Evolutionary conservation across 306 rosid genomes (phyloP), one percentile per base, ranked within the genome.

Genomic region (Senna tora): DNA sequence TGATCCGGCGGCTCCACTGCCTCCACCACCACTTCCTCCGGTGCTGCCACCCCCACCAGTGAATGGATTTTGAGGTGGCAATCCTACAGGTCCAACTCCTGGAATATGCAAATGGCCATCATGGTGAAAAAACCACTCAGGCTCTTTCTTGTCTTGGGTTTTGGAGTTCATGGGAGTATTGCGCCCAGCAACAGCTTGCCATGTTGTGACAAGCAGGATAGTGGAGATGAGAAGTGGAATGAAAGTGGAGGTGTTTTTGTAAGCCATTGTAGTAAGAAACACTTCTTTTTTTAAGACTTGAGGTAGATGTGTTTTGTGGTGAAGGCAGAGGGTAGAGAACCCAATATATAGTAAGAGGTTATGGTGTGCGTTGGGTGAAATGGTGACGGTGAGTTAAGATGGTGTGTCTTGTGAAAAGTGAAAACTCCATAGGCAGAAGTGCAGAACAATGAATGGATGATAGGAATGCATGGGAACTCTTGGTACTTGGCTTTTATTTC

Each of bases 301-400:
- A 36, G 8, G 5, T 4, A 4, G 39, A 36, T 61, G 11, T 43
- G 83, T 38, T 73, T 53, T 82, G 81, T 83, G 92, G 47, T 76
- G 87, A 65, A 78, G 58, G 34, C 6, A 43, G 66, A 58, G 63
- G 38, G 66, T 59, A 50, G 62, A 75, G 39, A 61, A 34, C 80
- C 71, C 79, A 69, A 77, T 80, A 80, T 79, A 83, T 80, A 77
- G 17, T 30, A 21, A 6, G 28, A 0, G 74, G 19, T 55, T 49
- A 36, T 5, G 38, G 49, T 17, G 39, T 16, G 38, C 58, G 81
- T 77, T 52, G 50, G 91, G 87, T 82, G 81, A 76, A 79, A 36
- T 70, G 79, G 30, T 50, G 75, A 77, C 90, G 87, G 93, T 72
- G 88, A 87, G 74, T 90, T 71, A 90, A 82, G 79, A 21, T 38